phyloP scores from a whole-genome alignment of 371 early-diverging fungal species.

The Saksenaea oblongispora region DNA sequence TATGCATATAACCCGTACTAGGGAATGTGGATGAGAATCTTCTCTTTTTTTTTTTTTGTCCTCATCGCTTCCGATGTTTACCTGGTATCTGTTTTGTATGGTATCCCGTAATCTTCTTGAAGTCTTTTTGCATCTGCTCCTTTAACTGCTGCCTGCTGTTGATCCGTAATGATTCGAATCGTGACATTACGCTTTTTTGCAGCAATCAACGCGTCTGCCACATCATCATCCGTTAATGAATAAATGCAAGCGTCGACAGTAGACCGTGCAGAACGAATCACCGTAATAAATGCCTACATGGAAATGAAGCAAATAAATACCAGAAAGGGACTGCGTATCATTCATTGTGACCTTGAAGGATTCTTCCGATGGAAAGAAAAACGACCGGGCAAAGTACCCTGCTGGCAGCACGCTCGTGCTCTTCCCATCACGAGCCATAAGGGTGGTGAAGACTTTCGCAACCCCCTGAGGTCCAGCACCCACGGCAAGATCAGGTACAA shows the following conservation, averaged over 20 bases:
- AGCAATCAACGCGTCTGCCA: conserved; percentile 56
- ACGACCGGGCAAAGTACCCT: conserved; percentile 44
- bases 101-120: conserved; percentile 52
- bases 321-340: not conserved
- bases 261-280: conserved; percentile 46
- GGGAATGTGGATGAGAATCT: not conserved
- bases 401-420: conserved; percentile 14
- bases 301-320: conserved; percentile 5
- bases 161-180: conserved; percentile 59
- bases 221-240: conserved; percentile 68
- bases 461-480: conserved; percentile 41
- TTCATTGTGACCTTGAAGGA: conserved; percentile 49
- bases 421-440: not conserved
- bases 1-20: conserved; percentile 59
- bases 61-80: conserved; percentile 15
- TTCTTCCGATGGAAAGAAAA: conserved; percentile 69
- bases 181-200: conserved; percentile 61
- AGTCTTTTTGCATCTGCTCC: conserved; percentile 63
- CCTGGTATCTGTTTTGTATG: conserved; percentile 52
- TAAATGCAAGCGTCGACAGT: conserved; percentile 71
- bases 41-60: not conserved
- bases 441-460: conserved; percentile 21
- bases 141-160: conserved; percentile 60
- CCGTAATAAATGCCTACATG: conserved; percentile 48
- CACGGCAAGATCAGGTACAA: conserved; percentile 15